Percentiles rank a stretch among this genome's conserved stretches.
Conservation (phyloP, 352 stramenopile species). For the Globisporangium nodosum region DNA sequence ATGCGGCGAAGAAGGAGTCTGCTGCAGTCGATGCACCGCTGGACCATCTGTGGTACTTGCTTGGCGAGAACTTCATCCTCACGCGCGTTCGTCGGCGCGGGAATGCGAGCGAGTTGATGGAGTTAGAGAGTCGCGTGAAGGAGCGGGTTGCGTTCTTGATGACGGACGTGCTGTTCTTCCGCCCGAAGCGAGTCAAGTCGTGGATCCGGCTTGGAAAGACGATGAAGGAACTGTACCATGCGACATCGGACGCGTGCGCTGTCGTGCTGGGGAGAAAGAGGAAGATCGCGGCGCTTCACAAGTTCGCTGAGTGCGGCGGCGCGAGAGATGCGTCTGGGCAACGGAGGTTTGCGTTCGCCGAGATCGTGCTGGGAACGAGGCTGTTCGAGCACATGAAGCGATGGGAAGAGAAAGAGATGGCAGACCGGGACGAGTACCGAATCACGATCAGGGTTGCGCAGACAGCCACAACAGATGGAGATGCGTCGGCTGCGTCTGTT, state of each 20-base stretch:
- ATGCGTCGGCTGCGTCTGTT: neutral
- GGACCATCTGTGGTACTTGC: slow-evolving; percentile 63
- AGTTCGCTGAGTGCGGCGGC: slow-evolving; percentile 17
- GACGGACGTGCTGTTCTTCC: slow-evolving; percentile 59
- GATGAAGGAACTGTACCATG: slow-evolving; percentile 68
- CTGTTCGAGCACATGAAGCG: slow-evolving; percentile 57
- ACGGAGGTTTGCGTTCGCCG: slow-evolving; percentile 23
- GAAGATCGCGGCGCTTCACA: slow-evolving; percentile 29
- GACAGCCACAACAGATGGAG: neutral
- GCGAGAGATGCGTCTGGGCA: neutral
- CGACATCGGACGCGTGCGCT: slow-evolving; percentile 52
- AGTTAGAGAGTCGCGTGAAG: slow-evolving; percentile 55
- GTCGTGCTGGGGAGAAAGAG: slow-evolving; percentile 40
- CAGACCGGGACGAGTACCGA: slow-evolving; percentile 11
- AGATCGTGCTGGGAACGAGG: slow-evolving; percentile 30
- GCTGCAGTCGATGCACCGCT: slow-evolving; percentile 11
- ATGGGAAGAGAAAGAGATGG: slow-evolving; percentile 31
- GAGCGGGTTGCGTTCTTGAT: slow-evolving; percentile 49
- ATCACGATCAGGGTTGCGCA: slow-evolving; percentile 1
- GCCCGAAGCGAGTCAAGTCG: slow-evolving; percentile 51
- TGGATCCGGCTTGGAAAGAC: slow-evolving; percentile 63
- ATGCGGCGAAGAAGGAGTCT: neutral
- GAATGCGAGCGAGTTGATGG: slow-evolving; percentile 48
- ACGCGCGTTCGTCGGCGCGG: slow-evolving; percentile 48
- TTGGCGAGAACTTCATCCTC: slow-evolving; percentile 72